Conservation (phyloP, 345 rosid species). For the Camelina laxa region DNA sequence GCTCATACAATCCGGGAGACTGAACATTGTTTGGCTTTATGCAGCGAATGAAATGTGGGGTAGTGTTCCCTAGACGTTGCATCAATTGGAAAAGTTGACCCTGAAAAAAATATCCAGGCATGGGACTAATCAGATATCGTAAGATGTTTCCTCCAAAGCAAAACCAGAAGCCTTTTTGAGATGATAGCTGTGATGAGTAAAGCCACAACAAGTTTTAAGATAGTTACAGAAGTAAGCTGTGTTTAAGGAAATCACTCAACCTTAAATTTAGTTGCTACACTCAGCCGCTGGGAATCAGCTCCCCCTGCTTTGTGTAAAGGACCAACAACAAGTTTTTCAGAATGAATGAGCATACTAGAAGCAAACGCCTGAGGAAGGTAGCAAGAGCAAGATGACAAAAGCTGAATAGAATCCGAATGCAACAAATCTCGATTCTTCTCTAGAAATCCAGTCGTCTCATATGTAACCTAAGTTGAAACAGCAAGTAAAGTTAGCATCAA, state of each 20-base stretch:
- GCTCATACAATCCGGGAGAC: slow-evolving; percentile 68
- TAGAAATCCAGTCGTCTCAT: slow-evolving; percentile 91
- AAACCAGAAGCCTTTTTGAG: slow-evolving; percentile 15
- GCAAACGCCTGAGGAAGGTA: slow-evolving; percentile 90
- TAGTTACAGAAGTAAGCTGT: slow-evolving; percentile 19
- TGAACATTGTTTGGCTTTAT: slow-evolving; percentile 81
- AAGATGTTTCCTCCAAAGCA: not conserved
- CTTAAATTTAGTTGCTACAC: slow-evolving; percentile 95
- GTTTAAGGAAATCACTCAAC: slow-evolving; percentile 43
- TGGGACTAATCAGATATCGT: slow-evolving; percentile 14
- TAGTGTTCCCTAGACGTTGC: slow-evolving; percentile 85
- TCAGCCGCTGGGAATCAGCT: slow-evolving; percentile 92
- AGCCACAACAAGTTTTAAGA: slow-evolving; percentile 1
- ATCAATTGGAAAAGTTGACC: slow-evolving; percentile 61
- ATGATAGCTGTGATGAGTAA: not conserved
- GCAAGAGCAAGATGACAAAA: slow-evolving; percentile 87
- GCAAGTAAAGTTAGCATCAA: slow-evolving; percentile 40
- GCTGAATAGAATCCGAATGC: slow-evolving; percentile 89
- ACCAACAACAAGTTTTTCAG: slow-evolving; percentile 75
- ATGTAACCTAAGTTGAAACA: slow-evolving; percentile 67
- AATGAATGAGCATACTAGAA: slow-evolving; percentile 75
- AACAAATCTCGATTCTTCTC: slow-evolving; percentile 96
- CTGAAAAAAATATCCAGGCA: slow-evolving; percentile 40
- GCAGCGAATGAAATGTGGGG: slow-evolving; percentile 92
- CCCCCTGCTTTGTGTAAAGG: slow-evolving; percentile 91